phyloP scores from a whole-genome alignment of 495 filamentous ascomycete species.

The Bombardia bombarda region DNA sequence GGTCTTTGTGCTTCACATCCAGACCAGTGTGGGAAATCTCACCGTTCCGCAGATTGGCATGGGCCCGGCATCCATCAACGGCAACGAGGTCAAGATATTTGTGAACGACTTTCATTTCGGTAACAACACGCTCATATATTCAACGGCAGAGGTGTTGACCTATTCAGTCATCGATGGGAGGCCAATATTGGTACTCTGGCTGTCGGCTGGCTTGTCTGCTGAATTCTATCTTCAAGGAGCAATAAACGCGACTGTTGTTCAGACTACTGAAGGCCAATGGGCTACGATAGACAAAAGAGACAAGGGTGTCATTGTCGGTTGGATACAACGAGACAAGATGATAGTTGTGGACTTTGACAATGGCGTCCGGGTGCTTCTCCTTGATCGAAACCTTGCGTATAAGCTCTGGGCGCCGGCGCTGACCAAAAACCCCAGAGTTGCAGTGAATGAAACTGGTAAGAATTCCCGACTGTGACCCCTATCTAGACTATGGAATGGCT shows the following conservation, averaged over 20 bases:
- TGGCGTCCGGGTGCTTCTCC: slow-evolving; percentile 17
- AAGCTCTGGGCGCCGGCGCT: slow-evolving; percentile 49
- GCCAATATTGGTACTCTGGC: slow-evolving; percentile 1
- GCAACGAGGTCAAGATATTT: not conserved
- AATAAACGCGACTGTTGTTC: not conserved
- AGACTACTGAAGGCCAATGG: not conserved
- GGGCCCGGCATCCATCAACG: not conserved
- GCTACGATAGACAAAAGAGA: not conserved
- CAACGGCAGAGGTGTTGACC: slow-evolving; percentile 3
- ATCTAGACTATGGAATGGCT: not conserved
- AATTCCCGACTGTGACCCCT: not conserved
- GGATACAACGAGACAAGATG: not conserved
- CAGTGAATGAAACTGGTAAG: slow-evolving; percentile 36
- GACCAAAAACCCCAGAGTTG: slow-evolving; percentile 37
- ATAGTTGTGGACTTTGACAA: slow-evolving; percentile 1
- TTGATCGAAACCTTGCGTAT: slow-evolving; percentile 47
- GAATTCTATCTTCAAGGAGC: slow-evolving; percentile 1
- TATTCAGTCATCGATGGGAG: slow-evolving; percentile 1
- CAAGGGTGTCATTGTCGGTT: not conserved
- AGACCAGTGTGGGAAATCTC: not conserved
- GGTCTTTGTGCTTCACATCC: slow-evolving; percentile 33
- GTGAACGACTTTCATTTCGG: slow-evolving; percentile 5
- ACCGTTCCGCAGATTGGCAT: not conserved
- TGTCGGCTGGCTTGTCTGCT: not conserved
- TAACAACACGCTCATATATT: not conserved